Base-by-base conservation (phyloP, 129 eudicot genomes). In the Lactuca sativa region DNA sequence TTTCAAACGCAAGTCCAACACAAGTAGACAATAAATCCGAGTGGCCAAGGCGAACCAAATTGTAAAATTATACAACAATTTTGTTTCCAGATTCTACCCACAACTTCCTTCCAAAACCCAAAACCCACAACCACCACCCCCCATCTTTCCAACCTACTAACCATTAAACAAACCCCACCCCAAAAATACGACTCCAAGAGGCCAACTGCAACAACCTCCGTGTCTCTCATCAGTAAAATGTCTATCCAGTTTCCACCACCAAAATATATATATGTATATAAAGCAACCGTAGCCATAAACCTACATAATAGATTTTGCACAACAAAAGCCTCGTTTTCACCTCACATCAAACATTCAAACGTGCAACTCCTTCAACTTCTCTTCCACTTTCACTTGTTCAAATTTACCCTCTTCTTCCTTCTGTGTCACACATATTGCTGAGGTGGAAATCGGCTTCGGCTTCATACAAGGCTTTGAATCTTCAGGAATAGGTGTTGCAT, bases 291-390 rank as follows among this genome's bases (percentile, higher is more conserved):
- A 76, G 73, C 21, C 63, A 62, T 38, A 72, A 49, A 54, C 69
- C 77, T 55, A 52, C 57, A 40, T 59, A 67, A 59, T 16, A 67
- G 56, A 75, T 18, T 66, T 58, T 64, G 56, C 64, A 74, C 40
- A 47, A 51, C 43, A 44, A 54, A 64, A 51, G 34, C 36, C 69
- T 52, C 14, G 12, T 31, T 64, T 64, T 63, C 59, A 38, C 62
- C 63, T 60, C 21, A 34, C n/a, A 66, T 74, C 30, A 25, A 25
- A 25, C 30, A 25, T 4, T 43, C 68, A 78, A 25, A 83, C 33
- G 43, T 79, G 73, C 54, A 83, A 76, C 78, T 66, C 87, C 49
- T 62, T 66, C 73, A 75, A 71, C 31, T 79, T 72, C 72, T 83
- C 83, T 13, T 64, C 82, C 74, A 78, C 53, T 44, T n/a, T 48